Evolutionary conservation across 371 early-diverging fungal genomes (phyloP).

Genomic region (Phascolomyces articulosus): DNA sequence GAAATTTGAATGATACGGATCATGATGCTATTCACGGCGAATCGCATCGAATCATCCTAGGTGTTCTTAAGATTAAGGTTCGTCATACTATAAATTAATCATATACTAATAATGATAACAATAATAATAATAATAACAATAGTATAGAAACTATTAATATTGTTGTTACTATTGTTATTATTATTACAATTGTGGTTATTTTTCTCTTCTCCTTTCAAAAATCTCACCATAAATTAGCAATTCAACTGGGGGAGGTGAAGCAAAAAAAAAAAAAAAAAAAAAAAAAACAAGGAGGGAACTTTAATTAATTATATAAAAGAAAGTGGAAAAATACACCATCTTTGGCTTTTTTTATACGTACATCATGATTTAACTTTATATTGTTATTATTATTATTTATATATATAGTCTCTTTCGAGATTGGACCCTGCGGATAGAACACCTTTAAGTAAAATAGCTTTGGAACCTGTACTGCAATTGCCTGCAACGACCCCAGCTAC

Average conservation of each 20-base stretch:
- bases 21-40: neutral
- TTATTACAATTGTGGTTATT: too few species aligned
- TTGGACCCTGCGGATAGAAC: slow-evolving; percentile 64
- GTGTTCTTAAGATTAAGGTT: slow-evolving; percentile 73
- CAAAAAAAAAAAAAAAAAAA: neutral
- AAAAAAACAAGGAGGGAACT: too few species aligned
- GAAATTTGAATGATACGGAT: slow-evolving; percentile 38
- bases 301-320: too few species aligned
- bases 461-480: slow-evolving; percentile 55
- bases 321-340: too few species aligned
- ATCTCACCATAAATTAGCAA: neutral
- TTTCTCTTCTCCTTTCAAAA: too few species aligned
- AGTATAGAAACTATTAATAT: too few species aligned
- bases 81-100: neutral
- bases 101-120: too few species aligned
- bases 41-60: slow-evolving; percentile 47
- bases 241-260: neutral
- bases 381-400: neutral
- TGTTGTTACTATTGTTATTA: too few species aligned
- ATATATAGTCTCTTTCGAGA: slow-evolving; percentile 38
- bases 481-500: slow-evolving; percentile 6
- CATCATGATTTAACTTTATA: neutral
- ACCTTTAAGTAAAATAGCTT: slow-evolving; percentile 53
- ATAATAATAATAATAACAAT: too few species aligned
- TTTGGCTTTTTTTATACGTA: neutral